Evolutionary conservation across 345 rosid species (phyloP).

Genomic region (Theobroma cacao): DNA sequence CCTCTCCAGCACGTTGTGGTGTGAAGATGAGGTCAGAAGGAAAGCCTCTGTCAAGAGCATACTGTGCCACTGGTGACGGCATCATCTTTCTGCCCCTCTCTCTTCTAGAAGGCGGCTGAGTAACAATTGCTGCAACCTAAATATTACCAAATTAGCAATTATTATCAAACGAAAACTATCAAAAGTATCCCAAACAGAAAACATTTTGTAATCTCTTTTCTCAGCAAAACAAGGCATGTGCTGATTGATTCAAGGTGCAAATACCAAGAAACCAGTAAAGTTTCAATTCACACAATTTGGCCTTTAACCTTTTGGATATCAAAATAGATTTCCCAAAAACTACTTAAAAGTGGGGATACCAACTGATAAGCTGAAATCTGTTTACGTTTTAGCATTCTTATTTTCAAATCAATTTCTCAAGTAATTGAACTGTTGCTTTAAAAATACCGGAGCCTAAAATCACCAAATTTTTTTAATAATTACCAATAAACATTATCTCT

Average conservation of each 20-base stretch:
- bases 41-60: conserved; percentile 80
- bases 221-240: neutral
- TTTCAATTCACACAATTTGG: neutral
- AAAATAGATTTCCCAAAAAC: neutral
- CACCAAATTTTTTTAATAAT: neutral
- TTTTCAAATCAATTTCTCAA: neutral
- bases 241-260: neutral
- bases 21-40: conserved; percentile 74
- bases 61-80: conserved; percentile 84
- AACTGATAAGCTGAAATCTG: neutral
- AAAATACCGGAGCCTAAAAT: neutral
- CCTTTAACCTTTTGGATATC: neutral
- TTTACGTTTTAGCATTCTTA: too few relatives aligned
- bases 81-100: conserved; percentile 73
- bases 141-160: conserved; percentile 11
- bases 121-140: conserved; percentile 91
- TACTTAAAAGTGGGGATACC: neutral
- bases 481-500: neutral
- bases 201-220: neutral
- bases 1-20: conserved; percentile 90
- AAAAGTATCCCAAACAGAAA: neutral
- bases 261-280: neutral
- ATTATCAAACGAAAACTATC: neutral
- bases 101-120: conserved; percentile 83
- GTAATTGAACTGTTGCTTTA: neutral